These are phyloP conservation scores for Periconia sp. DNA, from an alignment of 2,329 filamentous ascomycete genomes.

Conservation along the genomic window DNA sequence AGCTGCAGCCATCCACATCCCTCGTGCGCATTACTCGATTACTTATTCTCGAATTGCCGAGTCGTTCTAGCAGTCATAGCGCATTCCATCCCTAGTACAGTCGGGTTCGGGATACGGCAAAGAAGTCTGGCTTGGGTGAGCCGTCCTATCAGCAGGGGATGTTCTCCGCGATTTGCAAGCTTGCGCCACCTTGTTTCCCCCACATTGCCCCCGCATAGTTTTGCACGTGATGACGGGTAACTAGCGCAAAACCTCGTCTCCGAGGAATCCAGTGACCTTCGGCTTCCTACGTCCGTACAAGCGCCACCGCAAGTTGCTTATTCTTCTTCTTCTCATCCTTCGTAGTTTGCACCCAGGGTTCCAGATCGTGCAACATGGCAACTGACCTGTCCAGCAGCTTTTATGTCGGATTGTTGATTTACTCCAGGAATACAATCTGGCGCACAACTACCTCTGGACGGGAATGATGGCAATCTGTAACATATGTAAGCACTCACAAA, in stretches of 20 bases:
- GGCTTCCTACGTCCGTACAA: not conserved
- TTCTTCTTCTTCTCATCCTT: not conserved
- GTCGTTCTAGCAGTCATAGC: constrained; percentile 5
- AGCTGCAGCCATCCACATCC: not conserved
- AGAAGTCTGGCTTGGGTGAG: not conserved
- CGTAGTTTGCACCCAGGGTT: not conserved
- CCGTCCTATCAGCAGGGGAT: constrained; percentile 11
- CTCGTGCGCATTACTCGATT: not conserved
- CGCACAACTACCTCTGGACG: constrained; percentile 26
- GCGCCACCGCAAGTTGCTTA: not conserved
- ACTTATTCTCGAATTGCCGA: constrained; percentile 8
- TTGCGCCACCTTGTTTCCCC: constrained; percentile 23
- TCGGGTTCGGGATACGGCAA: constrained; percentile 4
- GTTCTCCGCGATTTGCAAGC: constrained; percentile 18
- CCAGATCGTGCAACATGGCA: not conserved
- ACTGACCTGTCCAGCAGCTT: not conserved
- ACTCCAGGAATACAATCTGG: not conserved
- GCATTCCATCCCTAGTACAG: not conserved
- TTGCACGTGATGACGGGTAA: constrained; percentile 15
- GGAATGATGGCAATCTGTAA: constrained; percentile 39
- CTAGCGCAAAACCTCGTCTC: constrained; percentile 5
- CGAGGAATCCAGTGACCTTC: not conserved
- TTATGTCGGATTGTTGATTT: not conserved
- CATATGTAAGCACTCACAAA: constrained; percentile 1
- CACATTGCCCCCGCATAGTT: constrained; percentile 14